phyloP scores from a whole-genome alignment of 805 yeast species.

The Cyberlindnera saturnus region DNA sequence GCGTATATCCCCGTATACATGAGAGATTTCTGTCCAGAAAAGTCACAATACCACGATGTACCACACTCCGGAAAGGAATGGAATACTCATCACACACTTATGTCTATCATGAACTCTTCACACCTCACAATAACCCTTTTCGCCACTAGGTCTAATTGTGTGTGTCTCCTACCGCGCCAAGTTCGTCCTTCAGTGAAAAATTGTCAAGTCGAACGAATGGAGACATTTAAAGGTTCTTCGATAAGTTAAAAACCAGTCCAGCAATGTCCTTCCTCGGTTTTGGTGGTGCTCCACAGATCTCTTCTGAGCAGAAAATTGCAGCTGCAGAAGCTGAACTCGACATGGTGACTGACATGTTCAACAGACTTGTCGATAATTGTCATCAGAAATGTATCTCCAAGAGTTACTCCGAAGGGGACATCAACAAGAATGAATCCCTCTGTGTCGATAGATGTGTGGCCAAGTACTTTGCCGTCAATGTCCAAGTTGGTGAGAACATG shows the following conservation, averaged over 20 bases:
- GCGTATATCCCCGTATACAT: too few species aligned
- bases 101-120: too few species aligned
- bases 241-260: too few species aligned
- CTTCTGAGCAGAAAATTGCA: conserved; percentile 68
- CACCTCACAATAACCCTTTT: too few species aligned
- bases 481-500: conserved; percentile 83
- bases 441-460: conserved; percentile 96
- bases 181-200: too few species aligned
- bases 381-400: conserved; percentile 76
- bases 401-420: conserved; percentile 61
- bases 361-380: conserved; percentile 83
- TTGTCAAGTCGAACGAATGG: neutral
- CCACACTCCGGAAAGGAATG: too few species aligned
- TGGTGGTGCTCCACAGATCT: conserved; percentile 67
- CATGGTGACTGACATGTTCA: conserved; percentile 97
- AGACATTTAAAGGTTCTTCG: neutral
- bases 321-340: conserved; percentile 98
- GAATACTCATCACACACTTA: too few species aligned
- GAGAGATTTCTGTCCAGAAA: too few species aligned
- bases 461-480: conserved; percentile 90
- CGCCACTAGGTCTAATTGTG: too few species aligned
- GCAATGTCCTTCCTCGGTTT: conserved; percentile 69
- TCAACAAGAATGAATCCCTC: conserved; percentile 72
- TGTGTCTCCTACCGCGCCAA: too few species aligned
- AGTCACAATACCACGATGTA: too few species aligned